These are phyloP conservation scores for Yamadazyma dendronema DNA, from an alignment of 1,139 yeast species.

Conservation along the genomic window DNA sequence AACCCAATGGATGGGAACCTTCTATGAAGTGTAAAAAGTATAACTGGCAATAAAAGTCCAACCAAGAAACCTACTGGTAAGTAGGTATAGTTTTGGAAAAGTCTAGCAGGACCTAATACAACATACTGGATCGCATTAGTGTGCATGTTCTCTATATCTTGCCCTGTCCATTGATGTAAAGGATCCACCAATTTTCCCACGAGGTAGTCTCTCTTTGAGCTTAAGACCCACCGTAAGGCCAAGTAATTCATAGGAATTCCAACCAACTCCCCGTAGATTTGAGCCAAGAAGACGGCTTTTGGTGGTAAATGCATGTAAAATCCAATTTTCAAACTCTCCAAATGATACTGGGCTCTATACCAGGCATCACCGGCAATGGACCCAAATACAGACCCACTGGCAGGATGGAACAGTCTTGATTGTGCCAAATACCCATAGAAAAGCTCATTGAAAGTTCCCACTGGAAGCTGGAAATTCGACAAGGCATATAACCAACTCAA, in stretches of 20 bases:
- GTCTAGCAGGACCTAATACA: constrained; percentile 44
- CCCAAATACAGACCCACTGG: constrained; percentile 48
- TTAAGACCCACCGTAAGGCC: constrained; percentile 47
- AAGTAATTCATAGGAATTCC: constrained; percentile 50
- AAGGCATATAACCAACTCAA: constrained; percentile 51
- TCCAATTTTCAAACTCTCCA: constrained; percentile 49
- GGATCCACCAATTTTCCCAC: constrained; percentile 42
- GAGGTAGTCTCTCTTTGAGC: constrained; percentile 36
- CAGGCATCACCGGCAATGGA: constrained; percentile 54
- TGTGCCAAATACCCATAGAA: constrained; percentile 47
- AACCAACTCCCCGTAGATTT: constrained; percentile 47
- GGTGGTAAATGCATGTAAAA: constrained; percentile 51
- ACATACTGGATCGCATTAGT: constrained; percentile 52
- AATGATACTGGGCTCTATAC: constrained; percentile 51
- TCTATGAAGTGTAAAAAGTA: constrained; percentile 29
- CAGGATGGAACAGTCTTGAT: constrained; percentile 37
- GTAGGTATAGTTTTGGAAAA: constrained; percentile 38
- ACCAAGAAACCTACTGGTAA: constrained; percentile 45
- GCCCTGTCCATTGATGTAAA: constrained; percentile 54
- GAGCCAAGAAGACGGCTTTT: constrained; percentile 44
- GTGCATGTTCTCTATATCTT: constrained; percentile 36
- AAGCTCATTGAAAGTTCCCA: constrained; percentile 51
- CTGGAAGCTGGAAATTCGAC: constrained; percentile 50
- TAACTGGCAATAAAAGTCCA: constrained; percentile 39
- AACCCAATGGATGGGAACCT: constrained; percentile 22